Conservation (phyloP, 352 stramenopile genomes). For the Phytopythium vexans region DNA sequence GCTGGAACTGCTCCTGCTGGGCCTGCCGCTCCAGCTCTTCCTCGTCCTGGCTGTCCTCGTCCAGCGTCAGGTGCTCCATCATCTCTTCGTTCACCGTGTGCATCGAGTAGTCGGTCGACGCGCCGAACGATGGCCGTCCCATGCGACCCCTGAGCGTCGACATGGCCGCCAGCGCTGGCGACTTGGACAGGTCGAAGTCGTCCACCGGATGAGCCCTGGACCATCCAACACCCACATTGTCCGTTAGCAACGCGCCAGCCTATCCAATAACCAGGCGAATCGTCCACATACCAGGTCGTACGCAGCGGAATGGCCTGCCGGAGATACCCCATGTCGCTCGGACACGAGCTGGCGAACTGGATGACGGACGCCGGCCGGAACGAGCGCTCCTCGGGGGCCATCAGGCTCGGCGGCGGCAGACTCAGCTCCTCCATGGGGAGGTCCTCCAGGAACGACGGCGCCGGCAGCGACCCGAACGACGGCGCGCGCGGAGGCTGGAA, state of each 20-base stretch:
- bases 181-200: slow-evolving; percentile 74
- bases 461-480: slow-evolving; percentile 57
- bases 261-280: background rate
- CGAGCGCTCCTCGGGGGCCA: slow-evolving; percentile 17
- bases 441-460: slow-evolving; percentile 49
- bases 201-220: slow-evolving; percentile 34
- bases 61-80: slow-evolving; percentile 30
- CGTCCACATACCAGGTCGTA: slow-evolving; percentile 30
- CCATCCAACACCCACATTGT: too few relatives aligned
- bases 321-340: slow-evolving; percentile 60
- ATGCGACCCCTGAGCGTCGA: slow-evolving; percentile 40
- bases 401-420: slow-evolving; percentile 42
- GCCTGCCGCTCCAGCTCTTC: slow-evolving; percentile 17
- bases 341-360: slow-evolving; percentile 70
- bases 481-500: slow-evolving; percentile 50
- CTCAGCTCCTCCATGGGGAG: slow-evolving; percentile 54
- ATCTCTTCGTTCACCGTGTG: slow-evolving; percentile 31
- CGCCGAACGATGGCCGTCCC: slow-evolving; percentile 16
- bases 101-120: slow-evolving; percentile 24
- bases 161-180: slow-evolving; percentile 61
- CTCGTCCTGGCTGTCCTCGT: slow-evolving; percentile 21
- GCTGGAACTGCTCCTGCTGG: slow-evolving; percentile 21
- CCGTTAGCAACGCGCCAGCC: background rate
- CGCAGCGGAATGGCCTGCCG: slow-evolving; percentile 30
- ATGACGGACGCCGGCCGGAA: slow-evolving; percentile 39